Conservation (phyloP, 2,329 filamentous ascomycete genomes). For the Xylaria digitata region DNA sequence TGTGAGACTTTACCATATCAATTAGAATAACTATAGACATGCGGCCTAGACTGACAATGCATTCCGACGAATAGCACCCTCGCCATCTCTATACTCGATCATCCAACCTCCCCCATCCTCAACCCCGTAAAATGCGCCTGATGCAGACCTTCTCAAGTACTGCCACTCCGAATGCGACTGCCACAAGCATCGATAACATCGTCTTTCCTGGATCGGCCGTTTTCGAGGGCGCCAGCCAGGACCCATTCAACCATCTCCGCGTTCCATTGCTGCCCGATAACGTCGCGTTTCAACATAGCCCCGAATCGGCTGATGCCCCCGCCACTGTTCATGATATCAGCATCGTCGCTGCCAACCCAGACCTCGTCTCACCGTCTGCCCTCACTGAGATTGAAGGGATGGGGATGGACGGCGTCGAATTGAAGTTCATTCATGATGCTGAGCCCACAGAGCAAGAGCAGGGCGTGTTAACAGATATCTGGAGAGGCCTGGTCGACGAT, state of each 20-base stretch:
- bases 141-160: slow-evolving; percentile 72
- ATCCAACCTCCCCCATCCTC: slow-evolving; percentile 52
- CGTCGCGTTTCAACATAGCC: slow-evolving; percentile 58
- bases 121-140: slow-evolving; percentile 62
- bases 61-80: slow-evolving; percentile 42
- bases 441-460: slow-evolving; percentile 49
- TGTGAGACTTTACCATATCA: slow-evolving; percentile 41
- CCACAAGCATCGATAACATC: slow-evolving; percentile 62
- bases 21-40: background rate
- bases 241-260: slow-evolving; percentile 58
- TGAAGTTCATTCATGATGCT: slow-evolving; percentile 62
- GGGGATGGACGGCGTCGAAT: slow-evolving; percentile 65
- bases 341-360: slow-evolving; percentile 68
- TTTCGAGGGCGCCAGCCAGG: slow-evolving; percentile 45
- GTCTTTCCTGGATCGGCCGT: slow-evolving; percentile 61
- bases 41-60: slow-evolving; percentile 43
- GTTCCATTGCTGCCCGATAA: slow-evolving; percentile 72
- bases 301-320: slow-evolving; percentile 58
- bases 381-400: slow-evolving; percentile 70
- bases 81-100: slow-evolving; percentile 50
- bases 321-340: slow-evolving; percentile 59
- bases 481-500: slow-evolving; percentile 67
- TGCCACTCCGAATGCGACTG: slow-evolving; percentile 50
- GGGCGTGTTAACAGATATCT: slow-evolving; percentile 66
- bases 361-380: slow-evolving; percentile 61